A percentile compares a stretch with the other conserved stretches of the same genome.
Conservation (phyloP, 345 rosid species). For the Hibiscus tridactylites region DNA sequence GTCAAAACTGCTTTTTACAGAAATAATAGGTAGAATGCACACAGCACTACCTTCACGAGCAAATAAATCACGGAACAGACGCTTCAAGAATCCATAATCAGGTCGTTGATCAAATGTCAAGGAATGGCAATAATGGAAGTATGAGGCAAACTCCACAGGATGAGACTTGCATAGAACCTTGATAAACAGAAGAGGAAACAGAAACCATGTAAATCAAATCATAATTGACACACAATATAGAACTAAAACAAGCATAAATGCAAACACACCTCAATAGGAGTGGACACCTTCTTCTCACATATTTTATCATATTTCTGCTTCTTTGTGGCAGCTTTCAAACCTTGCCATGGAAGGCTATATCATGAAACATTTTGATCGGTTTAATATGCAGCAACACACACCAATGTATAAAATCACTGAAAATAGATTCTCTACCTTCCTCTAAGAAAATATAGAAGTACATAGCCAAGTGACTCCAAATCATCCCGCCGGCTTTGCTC, state of each 20-base stretch:
- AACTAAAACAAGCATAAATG: neutral
- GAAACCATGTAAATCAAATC: neutral
- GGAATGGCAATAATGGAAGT: conserved; percentile 82
- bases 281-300: conserved; percentile 82
- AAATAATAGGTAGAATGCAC: neutral
- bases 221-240: neutral
- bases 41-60: conserved; percentile 53
- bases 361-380: conserved; percentile 7
- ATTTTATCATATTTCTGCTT: conserved; percentile 86
- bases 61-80: conserved; percentile 72
- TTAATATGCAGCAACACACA: neutral
- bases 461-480: conserved; percentile 72
- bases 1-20: neutral
- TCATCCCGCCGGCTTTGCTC: conserved; percentile 87
- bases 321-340: conserved; percentile 81
- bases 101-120: conserved; percentile 75
- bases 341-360: conserved; percentile 92
- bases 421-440: conserved; percentile 54
- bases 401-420: neutral
- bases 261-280: conserved; percentile 74
- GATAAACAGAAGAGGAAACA: conserved; percentile 4
- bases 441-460: conserved; percentile 67
- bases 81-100: conserved; percentile 78
- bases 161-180: conserved; percentile 76
- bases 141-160: conserved; percentile 67